These are phyloP conservation scores for Leccinum obscurum DNA, from an alignment of 768 basidiomycete genomes.

Conservation along the genomic window DNA sequence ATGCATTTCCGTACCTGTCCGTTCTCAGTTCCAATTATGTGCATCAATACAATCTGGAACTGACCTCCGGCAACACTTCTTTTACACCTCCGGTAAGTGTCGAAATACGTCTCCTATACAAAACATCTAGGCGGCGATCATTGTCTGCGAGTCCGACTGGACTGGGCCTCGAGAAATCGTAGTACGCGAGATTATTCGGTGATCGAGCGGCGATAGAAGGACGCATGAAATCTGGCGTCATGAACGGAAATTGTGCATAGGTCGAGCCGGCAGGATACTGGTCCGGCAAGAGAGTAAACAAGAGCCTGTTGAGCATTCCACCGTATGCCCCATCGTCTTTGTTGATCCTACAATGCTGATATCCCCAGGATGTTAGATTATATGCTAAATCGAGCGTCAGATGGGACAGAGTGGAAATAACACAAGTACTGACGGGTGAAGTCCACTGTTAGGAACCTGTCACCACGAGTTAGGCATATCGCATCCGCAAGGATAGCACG, in stretches of 20 bases:
- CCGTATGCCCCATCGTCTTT: conserved; percentile 68
- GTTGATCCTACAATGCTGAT: conserved; percentile 65
- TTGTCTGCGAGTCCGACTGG: background rate
- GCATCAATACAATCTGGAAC: background rate
- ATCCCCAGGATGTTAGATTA: conserved; percentile 82
- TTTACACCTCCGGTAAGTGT: conserved; percentile 16
- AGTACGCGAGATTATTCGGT: conserved; percentile 41
- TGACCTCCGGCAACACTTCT: conserved; percentile 10
- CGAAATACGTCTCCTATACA: conserved; percentile 21
- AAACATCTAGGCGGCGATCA: background rate
- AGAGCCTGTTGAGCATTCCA: conserved; percentile 69
- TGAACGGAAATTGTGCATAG: conserved; percentile 82
- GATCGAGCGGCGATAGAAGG: conserved; percentile 44
- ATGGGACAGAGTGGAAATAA: background rate
- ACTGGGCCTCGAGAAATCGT: conserved; percentile 57
- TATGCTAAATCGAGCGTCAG: conserved; percentile 44
- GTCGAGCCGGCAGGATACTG: conserved; percentile 64
- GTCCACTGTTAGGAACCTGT: conserved; percentile 75
- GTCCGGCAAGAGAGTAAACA: conserved; percentile 72
- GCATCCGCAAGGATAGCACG: conserved; percentile 81
- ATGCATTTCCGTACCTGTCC: conserved; percentile 15
- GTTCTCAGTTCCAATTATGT: background rate
- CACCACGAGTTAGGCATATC: conserved; percentile 72
- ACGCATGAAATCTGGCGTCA: conserved; percentile 49
- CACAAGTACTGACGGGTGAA: conserved; percentile 60